These are phyloP conservation scores for Orbilia quercus DNA, from an alignment of 2,329 filamentous ascomycete genomes.

Conservation along the genomic window DNA sequence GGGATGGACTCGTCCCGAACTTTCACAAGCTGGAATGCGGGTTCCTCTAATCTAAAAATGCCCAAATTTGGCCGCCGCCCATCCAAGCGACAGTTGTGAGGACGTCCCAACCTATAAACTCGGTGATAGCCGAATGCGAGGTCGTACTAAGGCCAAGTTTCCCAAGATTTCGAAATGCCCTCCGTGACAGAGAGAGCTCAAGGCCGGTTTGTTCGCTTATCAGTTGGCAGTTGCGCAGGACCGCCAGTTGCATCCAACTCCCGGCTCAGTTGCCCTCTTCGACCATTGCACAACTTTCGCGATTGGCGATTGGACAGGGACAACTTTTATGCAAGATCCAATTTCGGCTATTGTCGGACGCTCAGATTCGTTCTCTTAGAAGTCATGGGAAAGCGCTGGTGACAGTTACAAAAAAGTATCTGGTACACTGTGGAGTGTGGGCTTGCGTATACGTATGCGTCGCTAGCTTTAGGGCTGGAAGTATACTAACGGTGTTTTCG, in stretches of 20 bases:
- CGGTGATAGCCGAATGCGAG: constrained; percentile 48
- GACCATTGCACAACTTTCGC: constrained; percentile 49
- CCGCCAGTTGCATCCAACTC: constrained; percentile 14
- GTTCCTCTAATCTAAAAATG: constrained; percentile 29
- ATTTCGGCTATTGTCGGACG: constrained; percentile 56
- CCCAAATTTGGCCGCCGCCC: constrained; percentile 42
- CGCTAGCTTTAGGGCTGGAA: constrained; percentile 4
- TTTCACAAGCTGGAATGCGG: constrained; percentile 4
- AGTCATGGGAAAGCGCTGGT: constrained; percentile 6
- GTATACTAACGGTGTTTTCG: not conserved
- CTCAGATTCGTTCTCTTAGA: constrained; percentile 10
- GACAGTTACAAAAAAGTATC: constrained; percentile 18
- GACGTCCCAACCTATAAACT: constrained; percentile 8
- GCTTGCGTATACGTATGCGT: constrained; percentile 25
- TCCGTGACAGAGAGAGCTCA: constrained; percentile 20
- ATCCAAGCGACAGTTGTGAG: constrained; percentile 11
- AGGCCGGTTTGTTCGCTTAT: constrained; percentile 41
- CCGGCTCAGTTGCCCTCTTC: constrained; percentile 32
- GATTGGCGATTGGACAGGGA: constrained; percentile 50
- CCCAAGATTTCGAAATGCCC: not conserved
- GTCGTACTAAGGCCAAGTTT: constrained; percentile 11
- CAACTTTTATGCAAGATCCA: constrained; percentile 40
- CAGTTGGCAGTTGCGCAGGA: constrained; percentile 52
- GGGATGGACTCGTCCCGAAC: no score
- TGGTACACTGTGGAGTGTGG: constrained; percentile 50